Percentiles rank a stretch among this genome's conserved stretches.
Evolutionary conservation across 2,329 filamentous ascomycete genomes (phyloP).

Genomic region (Aureobasidium sp.): DNA sequence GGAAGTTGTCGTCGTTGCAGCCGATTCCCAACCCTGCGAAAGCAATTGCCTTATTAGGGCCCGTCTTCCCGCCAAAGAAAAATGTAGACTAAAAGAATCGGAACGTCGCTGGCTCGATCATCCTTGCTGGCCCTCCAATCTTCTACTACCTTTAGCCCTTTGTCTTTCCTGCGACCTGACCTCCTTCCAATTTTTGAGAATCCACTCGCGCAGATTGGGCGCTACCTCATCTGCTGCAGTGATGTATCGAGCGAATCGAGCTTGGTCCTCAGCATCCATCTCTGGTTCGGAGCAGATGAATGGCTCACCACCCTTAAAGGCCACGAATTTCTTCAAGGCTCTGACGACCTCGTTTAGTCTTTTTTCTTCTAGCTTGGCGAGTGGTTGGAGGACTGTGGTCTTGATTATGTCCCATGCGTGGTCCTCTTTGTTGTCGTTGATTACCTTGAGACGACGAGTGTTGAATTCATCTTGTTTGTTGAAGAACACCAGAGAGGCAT

Average conservation of each 20-base stretch:
- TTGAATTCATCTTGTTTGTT: slow-evolving; percentile 19
- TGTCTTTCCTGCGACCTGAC: slow-evolving; percentile 20
- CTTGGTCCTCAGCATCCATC: slow-evolving; percentile 15
- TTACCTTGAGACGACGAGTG: slow-evolving; percentile 16
- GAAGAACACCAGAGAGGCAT: slow-evolving; percentile 43
- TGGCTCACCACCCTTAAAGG: neutral
- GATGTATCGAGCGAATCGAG: slow-evolving; percentile 2
- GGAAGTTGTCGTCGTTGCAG: neutral
- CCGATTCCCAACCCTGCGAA: neutral
- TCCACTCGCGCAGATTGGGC: slow-evolving; percentile 17
- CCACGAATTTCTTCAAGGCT: slow-evolving; percentile 21
- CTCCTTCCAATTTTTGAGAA: slow-evolving; percentile 22
- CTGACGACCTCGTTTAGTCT: slow-evolving; percentile 18
- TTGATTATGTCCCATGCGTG: slow-evolving; percentile 17
- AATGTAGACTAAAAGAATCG: neutral
- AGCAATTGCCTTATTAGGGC: neutral
- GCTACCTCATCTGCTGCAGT: slow-evolving; percentile 16
- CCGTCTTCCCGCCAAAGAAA: neutral
- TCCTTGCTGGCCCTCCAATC: neutral
- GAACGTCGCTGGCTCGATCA: neutral
- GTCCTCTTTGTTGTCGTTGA: slow-evolving; percentile 18
- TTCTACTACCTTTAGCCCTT: slow-evolving; percentile 8
- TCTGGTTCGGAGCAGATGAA: slow-evolving; percentile 16
- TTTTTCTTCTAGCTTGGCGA: slow-evolving; percentile 15
- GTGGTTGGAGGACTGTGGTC: slow-evolving; percentile 17